phyloP scores from a whole-genome alignment of 805 yeast species.

The Kregervanrija fluxuum region DNA sequence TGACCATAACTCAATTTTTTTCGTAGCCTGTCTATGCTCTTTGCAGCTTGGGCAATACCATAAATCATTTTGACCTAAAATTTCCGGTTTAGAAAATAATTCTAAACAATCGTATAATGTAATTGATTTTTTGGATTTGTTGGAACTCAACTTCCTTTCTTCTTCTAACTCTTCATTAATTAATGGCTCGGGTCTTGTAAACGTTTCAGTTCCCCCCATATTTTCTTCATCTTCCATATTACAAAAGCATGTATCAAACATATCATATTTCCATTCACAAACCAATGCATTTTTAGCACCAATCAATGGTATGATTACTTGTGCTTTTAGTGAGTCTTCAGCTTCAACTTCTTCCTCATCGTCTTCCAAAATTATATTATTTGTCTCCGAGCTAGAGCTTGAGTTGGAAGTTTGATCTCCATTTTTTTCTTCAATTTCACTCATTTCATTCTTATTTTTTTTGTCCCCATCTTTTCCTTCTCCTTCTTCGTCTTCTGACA shows the following conservation, averaged over 20 bases:
- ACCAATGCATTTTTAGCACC: conserved; percentile 36
- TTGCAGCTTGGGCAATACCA: conserved; percentile 93
- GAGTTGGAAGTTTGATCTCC: neutral
- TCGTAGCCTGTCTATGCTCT: conserved; percentile 85
- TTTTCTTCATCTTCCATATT: conserved; percentile 37
- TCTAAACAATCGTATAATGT: conserved; percentile 69
- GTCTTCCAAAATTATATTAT: conserved; percentile 4
- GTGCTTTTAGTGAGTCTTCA: neutral
- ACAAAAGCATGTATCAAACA: conserved; percentile 46
- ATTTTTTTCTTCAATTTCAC: neutral
- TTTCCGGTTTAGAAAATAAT: conserved; percentile 72
- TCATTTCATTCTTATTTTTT: neutral
- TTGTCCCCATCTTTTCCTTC: neutral
- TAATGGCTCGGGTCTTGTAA: conserved; percentile 45
- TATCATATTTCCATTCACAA: conserved; percentile 58
- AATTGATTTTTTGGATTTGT: conserved; percentile 32
- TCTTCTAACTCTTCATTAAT: conserved; percentile 49
- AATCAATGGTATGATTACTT: conserved; percentile 18
- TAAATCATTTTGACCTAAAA: conserved; percentile 78
- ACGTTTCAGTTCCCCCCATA: conserved; percentile 43
- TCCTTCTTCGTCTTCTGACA: neutral
- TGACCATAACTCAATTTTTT: conserved; percentile 88
- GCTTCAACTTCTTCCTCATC: conserved; percentile 1
- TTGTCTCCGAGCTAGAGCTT: neutral
- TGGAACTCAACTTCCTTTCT: conserved; percentile 29